Evolutionary conservation across 2,329 filamentous ascomycete species (phyloP).

Genomic region (Microsporum ferrugineum): DNA sequence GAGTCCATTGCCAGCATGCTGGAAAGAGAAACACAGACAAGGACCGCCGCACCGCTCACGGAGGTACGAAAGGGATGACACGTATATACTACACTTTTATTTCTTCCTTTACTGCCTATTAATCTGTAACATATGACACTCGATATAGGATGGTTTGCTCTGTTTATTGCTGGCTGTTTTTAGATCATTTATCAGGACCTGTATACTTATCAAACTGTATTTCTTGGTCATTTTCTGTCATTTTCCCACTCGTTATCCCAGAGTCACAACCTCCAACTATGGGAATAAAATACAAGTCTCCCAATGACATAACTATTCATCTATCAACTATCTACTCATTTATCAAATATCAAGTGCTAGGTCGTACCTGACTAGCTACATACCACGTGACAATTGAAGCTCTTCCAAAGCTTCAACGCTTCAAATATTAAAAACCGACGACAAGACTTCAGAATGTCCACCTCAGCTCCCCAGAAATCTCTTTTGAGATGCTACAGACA

Average conservation of each 20-base stretch:
- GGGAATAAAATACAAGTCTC: background rate
- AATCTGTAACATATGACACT: conserved; percentile 4
- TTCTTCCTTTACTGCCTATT: background rate
- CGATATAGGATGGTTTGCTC: conserved; percentile 3
- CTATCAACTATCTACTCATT: too few species aligned
- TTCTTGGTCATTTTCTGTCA: background rate
- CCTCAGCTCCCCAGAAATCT: background rate
- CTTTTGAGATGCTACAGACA: background rate
- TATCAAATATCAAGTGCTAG: too few species aligned
- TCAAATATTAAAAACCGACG: background rate
- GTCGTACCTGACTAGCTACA: background rate
- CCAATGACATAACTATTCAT: background rate
- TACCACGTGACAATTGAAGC: background rate
- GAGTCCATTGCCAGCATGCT: conserved; percentile 26
- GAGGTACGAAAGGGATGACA: conserved; percentile 22
- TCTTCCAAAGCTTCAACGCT: background rate
- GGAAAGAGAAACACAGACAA: conserved; percentile 27
- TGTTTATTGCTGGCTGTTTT: background rate
- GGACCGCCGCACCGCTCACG: conserved; percentile 27
- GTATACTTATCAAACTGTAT: background rate
- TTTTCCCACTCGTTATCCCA: background rate
- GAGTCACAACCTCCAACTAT: background rate
- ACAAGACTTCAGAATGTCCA: background rate
- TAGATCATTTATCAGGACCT: background rate
- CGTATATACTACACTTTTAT: background rate